Conservation (phyloP, 2,329 filamentous ascomycete genomes). For the Xylariomycetidae sp. region DNA sequence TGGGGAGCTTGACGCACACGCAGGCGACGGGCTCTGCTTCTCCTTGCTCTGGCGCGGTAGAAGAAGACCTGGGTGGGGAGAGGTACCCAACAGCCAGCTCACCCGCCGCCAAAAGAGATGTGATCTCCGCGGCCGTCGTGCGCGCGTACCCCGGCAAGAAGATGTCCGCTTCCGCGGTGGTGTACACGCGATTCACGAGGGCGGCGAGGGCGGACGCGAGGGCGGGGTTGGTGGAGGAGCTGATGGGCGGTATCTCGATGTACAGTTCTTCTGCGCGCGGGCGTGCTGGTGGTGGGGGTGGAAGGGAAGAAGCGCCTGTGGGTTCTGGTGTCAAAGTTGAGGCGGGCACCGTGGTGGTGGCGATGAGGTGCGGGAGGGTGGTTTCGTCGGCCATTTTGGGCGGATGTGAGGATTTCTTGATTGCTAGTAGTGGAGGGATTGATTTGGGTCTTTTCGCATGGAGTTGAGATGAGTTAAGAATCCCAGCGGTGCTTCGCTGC, state of each 20-base stretch:
- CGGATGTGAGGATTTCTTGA: too few species aligned
- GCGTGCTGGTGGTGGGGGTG: not conserved
- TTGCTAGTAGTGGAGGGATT: too few species aligned
- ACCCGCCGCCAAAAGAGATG: constrained; percentile 13
- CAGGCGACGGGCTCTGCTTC: constrained; percentile 14
- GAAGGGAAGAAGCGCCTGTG: not conserved
- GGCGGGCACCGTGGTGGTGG: constrained; percentile 7
- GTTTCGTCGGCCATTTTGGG: not conserved
- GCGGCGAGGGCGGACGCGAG: constrained; percentile 9
- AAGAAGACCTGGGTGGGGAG: not conserved
- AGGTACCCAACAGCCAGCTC: constrained; percentile 18
- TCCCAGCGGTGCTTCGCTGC: too few species aligned
- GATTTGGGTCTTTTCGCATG: too few species aligned
- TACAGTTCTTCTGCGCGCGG: not conserved
- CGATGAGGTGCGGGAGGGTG: constrained; percentile 1
- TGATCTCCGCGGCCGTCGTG: constrained; percentile 15
- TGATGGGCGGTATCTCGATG: constrained; percentile 13
- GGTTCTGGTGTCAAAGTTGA: constrained; percentile 6
- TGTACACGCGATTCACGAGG: constrained; percentile 27
- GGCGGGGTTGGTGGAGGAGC: constrained; percentile 10
- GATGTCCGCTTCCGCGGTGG: constrained; percentile 54
- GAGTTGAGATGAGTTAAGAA: too few species aligned
- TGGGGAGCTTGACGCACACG: constrained; percentile 15
- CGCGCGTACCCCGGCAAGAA: constrained; percentile 19
- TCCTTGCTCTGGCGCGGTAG: not conserved